These are phyloP conservation scores for Didymella pomorum DNA, from an alignment of 2,329 filamentous ascomycete species.

Conservation along the genomic window DNA sequence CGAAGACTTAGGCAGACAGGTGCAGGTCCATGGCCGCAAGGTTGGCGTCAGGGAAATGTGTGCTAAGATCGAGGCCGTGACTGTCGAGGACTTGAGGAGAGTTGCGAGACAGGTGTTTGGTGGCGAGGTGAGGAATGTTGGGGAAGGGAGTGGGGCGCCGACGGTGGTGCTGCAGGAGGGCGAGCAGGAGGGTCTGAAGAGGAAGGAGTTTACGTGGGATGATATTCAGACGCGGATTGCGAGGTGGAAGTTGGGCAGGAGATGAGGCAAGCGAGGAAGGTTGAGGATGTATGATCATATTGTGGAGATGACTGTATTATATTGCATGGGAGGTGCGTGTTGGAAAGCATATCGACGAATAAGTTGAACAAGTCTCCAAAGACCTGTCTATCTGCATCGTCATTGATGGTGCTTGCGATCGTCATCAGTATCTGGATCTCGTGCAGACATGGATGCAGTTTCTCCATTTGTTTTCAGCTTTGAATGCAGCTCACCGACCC, in stretches of 20 bases:
- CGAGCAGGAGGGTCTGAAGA: conserved; percentile 72
- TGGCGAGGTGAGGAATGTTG: conserved; percentile 77
- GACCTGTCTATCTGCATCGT: too few relatives aligned
- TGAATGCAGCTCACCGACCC: too few relatives aligned
- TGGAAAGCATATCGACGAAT: neutral
- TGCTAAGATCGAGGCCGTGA: conserved; percentile 80
- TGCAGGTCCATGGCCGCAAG: conserved; percentile 95
- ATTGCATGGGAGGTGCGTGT: conserved; percentile 2
- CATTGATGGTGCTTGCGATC: too few relatives aligned
- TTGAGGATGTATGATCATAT: neutral
- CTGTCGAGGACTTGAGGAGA: conserved; percentile 78
- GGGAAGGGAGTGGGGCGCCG: conserved; percentile 82
- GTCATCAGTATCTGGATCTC: too few relatives aligned
- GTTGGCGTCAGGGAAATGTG: conserved; percentile 95
- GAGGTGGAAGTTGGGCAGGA: conserved; percentile 79
- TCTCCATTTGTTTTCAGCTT: too few relatives aligned
- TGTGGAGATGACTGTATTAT: conserved; percentile 4
- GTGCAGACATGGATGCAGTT: too few relatives aligned
- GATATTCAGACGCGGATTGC: conserved; percentile 89
- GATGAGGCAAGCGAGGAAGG: conserved; percentile 24
- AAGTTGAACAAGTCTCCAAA: neutral
- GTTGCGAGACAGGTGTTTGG: conserved; percentile 82
- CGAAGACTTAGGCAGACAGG: conserved; percentile 91
- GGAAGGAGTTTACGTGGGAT: conserved; percentile 78
- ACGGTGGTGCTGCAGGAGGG: conserved; percentile 96